A percentile compares a stretch with the other conserved stretches of the same genome.
Conservation (phyloP, 2,329 filamentous ascomycete species). For the Sarocladium oryzae region DNA sequence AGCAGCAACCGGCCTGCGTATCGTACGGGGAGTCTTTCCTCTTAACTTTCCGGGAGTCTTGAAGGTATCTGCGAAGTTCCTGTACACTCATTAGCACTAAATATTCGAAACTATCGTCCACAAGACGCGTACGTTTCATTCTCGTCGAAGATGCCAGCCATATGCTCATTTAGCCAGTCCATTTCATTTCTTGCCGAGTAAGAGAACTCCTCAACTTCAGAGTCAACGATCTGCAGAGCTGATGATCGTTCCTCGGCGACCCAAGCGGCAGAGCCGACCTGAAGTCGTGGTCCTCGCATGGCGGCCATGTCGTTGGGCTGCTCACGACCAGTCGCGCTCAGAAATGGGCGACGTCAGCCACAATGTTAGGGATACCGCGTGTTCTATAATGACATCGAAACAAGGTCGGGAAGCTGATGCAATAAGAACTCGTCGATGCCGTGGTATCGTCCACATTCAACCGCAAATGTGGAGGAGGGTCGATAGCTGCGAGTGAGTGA, state of each 20-base stretch:
- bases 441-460: neutral
- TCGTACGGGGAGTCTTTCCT: conserved; percentile 71
- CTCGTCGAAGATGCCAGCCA: conserved; percentile 86
- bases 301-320: conserved; percentile 27
- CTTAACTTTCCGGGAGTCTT: conserved; percentile 84
- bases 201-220: conserved; percentile 87
- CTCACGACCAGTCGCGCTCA: neutral
- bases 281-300: conserved; percentile 52
- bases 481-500: neutral
- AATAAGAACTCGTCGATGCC: neutral
- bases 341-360: neutral
- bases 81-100: conserved; percentile 29
- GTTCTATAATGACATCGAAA: neutral
- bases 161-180: conserved; percentile 98
- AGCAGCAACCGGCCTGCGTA: conserved; percentile 50
- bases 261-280: conserved; percentile 81
- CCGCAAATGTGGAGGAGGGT: neutral
- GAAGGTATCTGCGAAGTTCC: conserved; percentile 90
- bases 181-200: conserved; percentile 90
- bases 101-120: neutral
- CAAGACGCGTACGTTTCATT: conserved; percentile 65
- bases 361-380: neutral
- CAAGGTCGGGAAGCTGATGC: neutral
- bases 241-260: conserved; percentile 77
- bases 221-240: conserved; percentile 65